Evolutionary conservation across 2,329 filamentous ascomycete species (phyloP).

Genomic region (Exophiala mesophila): DNA sequence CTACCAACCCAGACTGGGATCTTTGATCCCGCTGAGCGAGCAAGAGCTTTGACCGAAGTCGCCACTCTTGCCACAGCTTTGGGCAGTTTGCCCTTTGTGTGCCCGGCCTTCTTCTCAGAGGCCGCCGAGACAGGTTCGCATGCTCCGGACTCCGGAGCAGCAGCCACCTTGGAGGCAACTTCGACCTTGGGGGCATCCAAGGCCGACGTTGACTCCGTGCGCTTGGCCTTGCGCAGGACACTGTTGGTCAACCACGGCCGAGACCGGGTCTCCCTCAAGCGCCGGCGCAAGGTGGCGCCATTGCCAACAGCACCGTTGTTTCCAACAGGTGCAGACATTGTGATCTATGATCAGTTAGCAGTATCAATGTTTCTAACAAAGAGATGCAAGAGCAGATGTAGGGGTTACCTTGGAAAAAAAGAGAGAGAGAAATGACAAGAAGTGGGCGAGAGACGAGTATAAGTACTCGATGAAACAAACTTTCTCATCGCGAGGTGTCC

Average conservation of each 20-base stretch:
- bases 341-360: too few species aligned
- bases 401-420: neutral
- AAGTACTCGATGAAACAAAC: too few species aligned
- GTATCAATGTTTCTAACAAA: too few species aligned
- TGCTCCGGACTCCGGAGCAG: slow-evolving; percentile 10
- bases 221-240: slow-evolving; percentile 12
- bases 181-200: slow-evolving; percentile 14
- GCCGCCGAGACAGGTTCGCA: slow-evolving; percentile 5
- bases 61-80: slow-evolving; percentile 6
- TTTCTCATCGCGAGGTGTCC: too few species aligned
- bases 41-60: slow-evolving; percentile 10
- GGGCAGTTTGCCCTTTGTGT: slow-evolving; percentile 10
- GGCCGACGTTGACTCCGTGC: slow-evolving; percentile 8
- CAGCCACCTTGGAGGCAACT: slow-evolving; percentile 12
- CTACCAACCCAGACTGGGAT: slow-evolving; percentile 12
- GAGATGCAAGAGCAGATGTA: neutral
- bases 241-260: slow-evolving; percentile 21
- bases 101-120: slow-evolving; percentile 5
- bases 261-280: slow-evolving; percentile 15
- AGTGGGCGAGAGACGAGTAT: neutral
- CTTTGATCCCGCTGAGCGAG: slow-evolving; percentile 10
- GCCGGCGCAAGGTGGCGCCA: slow-evolving; percentile 15
- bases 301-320: too few species aligned
- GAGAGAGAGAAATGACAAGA: neutral
- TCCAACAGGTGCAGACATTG: too few species aligned